phyloP scores from a whole-genome alignment of 2,329 filamentous ascomycete species.

The Aspergillus luchuensis region DNA sequence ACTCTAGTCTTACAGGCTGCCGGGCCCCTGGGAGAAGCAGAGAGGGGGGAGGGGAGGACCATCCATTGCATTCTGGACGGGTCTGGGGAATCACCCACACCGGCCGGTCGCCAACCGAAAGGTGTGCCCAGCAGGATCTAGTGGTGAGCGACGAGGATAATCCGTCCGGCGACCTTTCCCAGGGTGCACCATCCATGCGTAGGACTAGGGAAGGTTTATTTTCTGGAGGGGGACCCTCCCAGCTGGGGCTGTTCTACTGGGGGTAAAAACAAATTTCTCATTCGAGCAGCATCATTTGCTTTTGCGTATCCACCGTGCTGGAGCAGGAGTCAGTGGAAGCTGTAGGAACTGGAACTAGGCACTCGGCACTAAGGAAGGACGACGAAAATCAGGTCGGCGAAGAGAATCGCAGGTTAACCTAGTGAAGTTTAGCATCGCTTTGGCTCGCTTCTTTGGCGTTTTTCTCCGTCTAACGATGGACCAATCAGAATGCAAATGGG shows the following conservation, averaged over 20 bases:
- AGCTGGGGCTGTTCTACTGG: too few relatives aligned
- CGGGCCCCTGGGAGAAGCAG: not conserved
- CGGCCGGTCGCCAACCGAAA: slow-evolving; percentile 14
- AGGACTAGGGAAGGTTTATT: not conserved
- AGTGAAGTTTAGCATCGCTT: slow-evolving; percentile 8
- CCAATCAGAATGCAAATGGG: not conserved
- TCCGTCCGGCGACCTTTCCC: slow-evolving; percentile 12
- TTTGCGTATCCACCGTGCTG: not conserved
- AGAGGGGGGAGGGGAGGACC: not conserved
- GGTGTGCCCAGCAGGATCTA: slow-evolving; percentile 3
- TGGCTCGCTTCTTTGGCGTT: slow-evolving; percentile 7
- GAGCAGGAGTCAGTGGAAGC: not conserved
- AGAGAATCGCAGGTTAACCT: not conserved
- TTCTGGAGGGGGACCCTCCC: not conserved
- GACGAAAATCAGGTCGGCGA: not conserved
- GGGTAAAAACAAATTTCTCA: not conserved
- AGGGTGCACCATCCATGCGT: not conserved
- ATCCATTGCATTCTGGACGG: slow-evolving; percentile 12
- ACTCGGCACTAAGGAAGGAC: not conserved
- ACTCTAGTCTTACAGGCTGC: not conserved
- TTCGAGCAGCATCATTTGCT: not conserved
- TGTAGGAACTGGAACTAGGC: not conserved
- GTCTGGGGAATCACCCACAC: slow-evolving; percentile 14
- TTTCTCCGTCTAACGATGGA: slow-evolving; percentile 5
- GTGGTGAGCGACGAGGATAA: slow-evolving; percentile 16